These are phyloP conservation scores for Metschnikowia matae DNA, from an alignment of 805 yeast genomes.

Conservation along the genomic window DNA sequence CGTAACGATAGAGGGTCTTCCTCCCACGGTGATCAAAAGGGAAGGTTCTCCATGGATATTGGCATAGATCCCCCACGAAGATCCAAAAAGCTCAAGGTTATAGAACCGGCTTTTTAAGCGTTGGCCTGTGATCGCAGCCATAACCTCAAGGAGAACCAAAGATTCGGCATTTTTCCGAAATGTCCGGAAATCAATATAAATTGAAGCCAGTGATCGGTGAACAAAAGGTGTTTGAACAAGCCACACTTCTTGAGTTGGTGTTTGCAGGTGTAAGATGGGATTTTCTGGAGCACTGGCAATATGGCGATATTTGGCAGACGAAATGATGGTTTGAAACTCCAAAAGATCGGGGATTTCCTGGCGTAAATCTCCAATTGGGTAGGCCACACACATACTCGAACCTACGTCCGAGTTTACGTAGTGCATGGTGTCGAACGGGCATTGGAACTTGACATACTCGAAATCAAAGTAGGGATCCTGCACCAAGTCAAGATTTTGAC, in stretches of 20 bases:
- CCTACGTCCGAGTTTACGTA: background rate
- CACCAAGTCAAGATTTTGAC: background rate
- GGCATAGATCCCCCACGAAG: conserved; percentile 53
- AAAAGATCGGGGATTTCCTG: background rate
- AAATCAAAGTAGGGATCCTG: conserved; percentile 10
- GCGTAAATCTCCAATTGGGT: background rate
- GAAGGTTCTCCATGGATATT: conserved; percentile 53
- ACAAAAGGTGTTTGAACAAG: background rate
- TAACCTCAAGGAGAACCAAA: conserved; percentile 50
- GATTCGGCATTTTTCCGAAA: conserved; percentile 29
- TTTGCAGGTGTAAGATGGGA: background rate
- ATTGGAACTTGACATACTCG: conserved; percentile 7
- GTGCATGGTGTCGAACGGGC: background rate
- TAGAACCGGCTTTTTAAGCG: conserved; percentile 43
- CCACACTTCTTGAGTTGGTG: background rate
- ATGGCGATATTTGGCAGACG: background rate
- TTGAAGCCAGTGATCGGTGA: conserved; percentile 10
- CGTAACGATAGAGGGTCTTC: conserved; percentile 42
- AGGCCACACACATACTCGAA: background rate
- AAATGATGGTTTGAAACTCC: background rate
- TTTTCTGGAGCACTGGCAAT: background rate
- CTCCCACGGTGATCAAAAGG: conserved; percentile 49
- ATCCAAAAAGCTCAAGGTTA: conserved; percentile 52
- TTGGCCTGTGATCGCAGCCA: conserved; percentile 45
- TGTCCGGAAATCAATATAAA: conserved; percentile 46